Base-by-base conservation (phyloP, 2,329 filamentous ascomycete genomes). In the Xylaria sp. region DNA sequence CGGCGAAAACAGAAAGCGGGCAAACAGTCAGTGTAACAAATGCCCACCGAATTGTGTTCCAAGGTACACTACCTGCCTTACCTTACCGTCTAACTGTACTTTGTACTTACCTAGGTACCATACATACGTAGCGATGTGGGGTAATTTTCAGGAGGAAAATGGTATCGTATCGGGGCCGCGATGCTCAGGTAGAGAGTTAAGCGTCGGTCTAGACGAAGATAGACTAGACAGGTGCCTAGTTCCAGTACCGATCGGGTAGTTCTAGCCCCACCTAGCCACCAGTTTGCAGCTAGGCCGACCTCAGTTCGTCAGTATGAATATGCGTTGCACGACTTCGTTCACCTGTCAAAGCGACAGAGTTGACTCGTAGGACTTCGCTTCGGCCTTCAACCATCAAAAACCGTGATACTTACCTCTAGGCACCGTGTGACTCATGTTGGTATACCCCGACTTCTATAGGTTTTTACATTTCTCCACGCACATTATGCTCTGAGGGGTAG, bases 81-180 rank as follows among this genome's bases (percentile, higher is more conserved):
- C 32, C 50, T 55, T 55, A 55, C 30, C 18, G n/a, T 25, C 13
- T 39, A 34, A 8, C 34, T 36, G n/a, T n/a, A n/a, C n/a, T n/a
- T n/a, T n/a, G n/a, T n/a, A n/a, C n/a, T n/a, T n/a, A n/a, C n/a
- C n/a, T n/a, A n/a, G n/a, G n/a, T n/a, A n/a, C n/a, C n/a, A n/a
- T n/a, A n/a, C 18, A 7, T 50, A n/a, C 20, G 28, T 34, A 15
- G 50, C 18, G n/a, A 23, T 53, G 59, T 62, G 59, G 59, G 59
- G 59, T 61, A 10, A 30, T 52, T 62, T 52, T 45, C 34, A 62
- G 59, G 46, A 53, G 48, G 4, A 52, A 62, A 43, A 30, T 61
- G 6, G 30, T 12, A 48, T 50, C 18, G 41, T n/a, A n/a, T n/a
- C n/a, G 55, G 41, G 36, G 41, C 15, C 20, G 41, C 28, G 36